These are phyloP conservation scores for Melampsora americana DNA, from an alignment of 1,284 basidiomycete species.

Conservation along the genomic window DNA sequence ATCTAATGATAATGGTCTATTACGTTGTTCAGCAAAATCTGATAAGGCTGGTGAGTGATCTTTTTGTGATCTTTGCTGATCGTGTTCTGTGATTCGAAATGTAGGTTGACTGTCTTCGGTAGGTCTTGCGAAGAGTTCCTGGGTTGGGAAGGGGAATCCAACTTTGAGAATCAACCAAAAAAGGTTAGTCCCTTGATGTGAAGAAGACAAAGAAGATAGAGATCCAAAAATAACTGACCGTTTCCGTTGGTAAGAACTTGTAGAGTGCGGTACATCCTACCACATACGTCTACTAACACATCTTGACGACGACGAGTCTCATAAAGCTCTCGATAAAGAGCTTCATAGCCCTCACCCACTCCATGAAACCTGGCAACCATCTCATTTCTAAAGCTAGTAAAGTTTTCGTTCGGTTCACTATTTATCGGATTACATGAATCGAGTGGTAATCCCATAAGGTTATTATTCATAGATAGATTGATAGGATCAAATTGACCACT, in stretches of 20 bases:
- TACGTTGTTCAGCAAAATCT: constrained; percentile 11
- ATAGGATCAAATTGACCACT: too few species aligned
- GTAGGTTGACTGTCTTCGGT: constrained; percentile 16
- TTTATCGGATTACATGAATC: constrained; percentile 14
- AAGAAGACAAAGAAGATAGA: background rate
- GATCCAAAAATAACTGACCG: background rate
- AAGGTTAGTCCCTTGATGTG: too few species aligned
- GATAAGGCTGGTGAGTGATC: constrained; percentile 19
- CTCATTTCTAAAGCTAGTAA: constrained; percentile 10
- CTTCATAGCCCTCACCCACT: constrained; percentile 18
- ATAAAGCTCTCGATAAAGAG: constrained; percentile 29
- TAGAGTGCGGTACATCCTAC: constrained; percentile 23
- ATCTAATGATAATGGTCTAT: constrained; percentile 26
- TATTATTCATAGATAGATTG: too few species aligned
- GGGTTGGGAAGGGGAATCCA: constrained; percentile 16
- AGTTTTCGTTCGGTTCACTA: constrained; percentile 27
- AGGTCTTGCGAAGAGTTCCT: constrained; percentile 6
- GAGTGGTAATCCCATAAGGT: background rate
- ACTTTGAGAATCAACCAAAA: background rate
- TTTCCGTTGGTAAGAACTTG: constrained; percentile 18
- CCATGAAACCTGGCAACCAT: constrained; percentile 9
- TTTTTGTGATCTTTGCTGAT: constrained; percentile 10
- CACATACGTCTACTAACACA: constrained; percentile 20
- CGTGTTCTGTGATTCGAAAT: constrained; percentile 36
- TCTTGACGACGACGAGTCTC: constrained; percentile 25